Base-by-base conservation (phyloP, 2,329 filamentous ascomycete species). In the Rhinocladiella similis region DNA sequence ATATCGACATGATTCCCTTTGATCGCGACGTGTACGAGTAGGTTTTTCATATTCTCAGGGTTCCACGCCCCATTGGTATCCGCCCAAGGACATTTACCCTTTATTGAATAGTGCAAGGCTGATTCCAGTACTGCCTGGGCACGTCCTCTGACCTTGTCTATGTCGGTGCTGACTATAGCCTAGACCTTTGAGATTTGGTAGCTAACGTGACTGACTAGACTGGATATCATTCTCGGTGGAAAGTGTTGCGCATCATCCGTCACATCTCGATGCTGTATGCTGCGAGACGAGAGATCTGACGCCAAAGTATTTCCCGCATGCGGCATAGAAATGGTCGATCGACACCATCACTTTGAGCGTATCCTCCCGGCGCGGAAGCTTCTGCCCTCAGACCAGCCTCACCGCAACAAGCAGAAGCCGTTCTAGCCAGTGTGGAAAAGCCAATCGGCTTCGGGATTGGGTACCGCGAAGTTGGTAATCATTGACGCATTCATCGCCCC, bases 381-480 rank as follows among this genome's bases (percentile, higher is more conserved):
- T 22, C 13, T 46, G 4, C 22, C 22, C 22, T 46, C 43, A 46
- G 43, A 46, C 22, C 47, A 35, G 22, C 50, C 50, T 52, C 19
- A 22, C 39, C 49, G 20, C 29, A 14, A 36, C n/a, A n/a, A 29
- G 19, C 29, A 33, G 29, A 33, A 33, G 20, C 10, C 50, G 10
- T 46, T 33, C 50, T 59, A 63, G 39, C 43, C 52, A 18, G 53
- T 51, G 42, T 60, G 61, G 49, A 60, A 63, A 36, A 77, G 62
- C 75, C 75, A 77, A 63, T 77, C 75, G 18, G 73, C 75, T 59
- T 77, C 75, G 0, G 75, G 75, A 1, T 75, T 77, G 10, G 75
- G 75, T 18, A 77, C 72, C 41, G 77, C 57, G 62, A 77, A 77
- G 57, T 77, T 75, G 2, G 74, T 76, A 29, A 77, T 76, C 59